These are phyloP conservation scores for Corchorus capsularis DNA, from an alignment of 345 rosid species.

Conservation along the genomic window DNA sequence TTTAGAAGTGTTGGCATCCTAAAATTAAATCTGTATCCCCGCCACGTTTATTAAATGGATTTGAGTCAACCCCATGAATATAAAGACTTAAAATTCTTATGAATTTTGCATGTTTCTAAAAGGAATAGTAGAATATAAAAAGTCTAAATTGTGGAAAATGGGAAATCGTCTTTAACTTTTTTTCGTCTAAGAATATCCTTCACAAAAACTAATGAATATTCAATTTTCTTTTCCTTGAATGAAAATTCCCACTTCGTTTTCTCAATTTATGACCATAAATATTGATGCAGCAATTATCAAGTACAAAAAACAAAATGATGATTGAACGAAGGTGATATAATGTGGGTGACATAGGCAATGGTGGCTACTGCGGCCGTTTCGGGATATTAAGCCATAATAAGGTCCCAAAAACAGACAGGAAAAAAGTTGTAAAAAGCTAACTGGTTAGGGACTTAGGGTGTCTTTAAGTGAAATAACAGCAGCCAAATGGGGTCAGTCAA, in stretches of 20 bases:
- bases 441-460: neutral
- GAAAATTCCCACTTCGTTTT: neutral
- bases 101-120: neutral
- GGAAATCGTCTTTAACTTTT: no score
- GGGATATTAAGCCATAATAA: neutral
- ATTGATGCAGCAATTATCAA: neutral
- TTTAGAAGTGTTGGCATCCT: neutral
- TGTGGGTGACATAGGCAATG: neutral
- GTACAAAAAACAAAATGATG: neutral
- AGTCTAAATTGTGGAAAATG: neutral
- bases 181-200: no score
- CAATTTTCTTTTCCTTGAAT: no score
- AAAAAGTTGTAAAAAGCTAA: neutral
- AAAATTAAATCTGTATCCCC: neutral
- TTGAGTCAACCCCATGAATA: neutral
- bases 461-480: neutral
- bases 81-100: neutral
- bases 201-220: neutral
- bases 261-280: neutral
- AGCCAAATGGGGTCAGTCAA: slow-evolving; percentile 26
- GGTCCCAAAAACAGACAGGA: neutral
- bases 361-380: neutral
- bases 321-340: slow-evolving; percentile 4
- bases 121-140: neutral
- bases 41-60: neutral